Evolutionary conservation across 1,139 yeast species (phyloP).

Genomic region (Tardiomyces digboiensis): DNA sequence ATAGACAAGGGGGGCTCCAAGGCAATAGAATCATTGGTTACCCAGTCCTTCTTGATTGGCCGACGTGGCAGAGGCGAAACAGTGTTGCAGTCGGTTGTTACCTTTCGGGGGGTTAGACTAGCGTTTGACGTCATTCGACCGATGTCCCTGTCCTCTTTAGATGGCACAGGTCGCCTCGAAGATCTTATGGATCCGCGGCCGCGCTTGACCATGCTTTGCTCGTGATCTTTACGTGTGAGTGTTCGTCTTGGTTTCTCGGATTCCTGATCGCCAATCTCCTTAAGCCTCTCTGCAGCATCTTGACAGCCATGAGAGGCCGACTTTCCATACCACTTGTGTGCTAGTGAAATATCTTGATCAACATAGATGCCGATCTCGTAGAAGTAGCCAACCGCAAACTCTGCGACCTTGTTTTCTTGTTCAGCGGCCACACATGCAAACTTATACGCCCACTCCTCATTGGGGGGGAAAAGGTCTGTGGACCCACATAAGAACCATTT

Average conservation of each 20-base stretch:
- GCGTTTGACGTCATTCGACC: neutral
- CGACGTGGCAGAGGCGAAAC: neutral
- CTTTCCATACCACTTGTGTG: constrained; percentile 22
- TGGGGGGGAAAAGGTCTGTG: constrained; percentile 20
- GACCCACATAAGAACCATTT: constrained; percentile 34
- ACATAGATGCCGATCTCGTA: constrained; percentile 32
- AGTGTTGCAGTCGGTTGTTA: neutral
- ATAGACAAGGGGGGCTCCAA: no score
- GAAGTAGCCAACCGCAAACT: constrained; percentile 33
- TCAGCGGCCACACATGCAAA: constrained; percentile 29
- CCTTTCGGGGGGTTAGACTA: neutral
- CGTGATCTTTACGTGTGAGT: constrained; percentile 14
- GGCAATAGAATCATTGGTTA: neutral
- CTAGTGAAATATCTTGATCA: constrained; percentile 18
- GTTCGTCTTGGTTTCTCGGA: constrained; percentile 10
- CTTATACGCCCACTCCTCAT: constrained; percentile 30
- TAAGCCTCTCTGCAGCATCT: constrained; percentile 25
- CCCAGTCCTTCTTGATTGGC: neutral
- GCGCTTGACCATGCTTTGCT: constrained; percentile 5
- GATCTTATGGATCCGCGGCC: neutral
- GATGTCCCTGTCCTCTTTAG: no score
- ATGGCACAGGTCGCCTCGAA: no score
- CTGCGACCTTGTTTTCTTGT: constrained; percentile 25
- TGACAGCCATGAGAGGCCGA: constrained; percentile 23
- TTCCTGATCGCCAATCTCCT: constrained; percentile 4